phyloP scores from a whole-genome alignment of 768 basidiomycete species.

The Aureoboletus auriporus region DNA sequence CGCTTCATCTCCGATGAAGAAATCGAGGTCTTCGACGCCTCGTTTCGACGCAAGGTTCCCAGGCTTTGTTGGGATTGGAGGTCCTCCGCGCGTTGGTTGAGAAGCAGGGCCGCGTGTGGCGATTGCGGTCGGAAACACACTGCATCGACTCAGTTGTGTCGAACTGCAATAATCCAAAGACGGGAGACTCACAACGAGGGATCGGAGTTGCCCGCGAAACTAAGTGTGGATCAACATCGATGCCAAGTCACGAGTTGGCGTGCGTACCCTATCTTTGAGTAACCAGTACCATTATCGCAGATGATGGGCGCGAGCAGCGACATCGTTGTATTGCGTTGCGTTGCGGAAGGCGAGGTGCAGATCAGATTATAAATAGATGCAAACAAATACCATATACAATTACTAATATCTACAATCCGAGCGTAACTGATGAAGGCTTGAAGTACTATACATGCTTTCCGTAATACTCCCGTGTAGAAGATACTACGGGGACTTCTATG shows the following conservation, averaged over 20 bases:
- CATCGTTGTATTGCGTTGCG: background rate
- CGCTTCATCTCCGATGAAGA: slow-evolving; percentile 99
- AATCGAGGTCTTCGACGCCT: slow-evolving; percentile 95
- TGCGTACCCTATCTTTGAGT: slow-evolving; percentile 91
- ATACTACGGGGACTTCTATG: slow-evolving; percentile 14
- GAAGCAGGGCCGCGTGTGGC: slow-evolving; percentile 74
- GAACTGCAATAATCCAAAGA: slow-evolving; percentile 1
- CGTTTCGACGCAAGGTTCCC: slow-evolving; percentile 93
- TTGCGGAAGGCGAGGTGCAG: too few relatives aligned
- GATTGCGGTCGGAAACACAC: slow-evolving; percentile 98
- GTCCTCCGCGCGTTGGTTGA: slow-evolving; percentile 59
- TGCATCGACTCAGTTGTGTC: slow-evolving; percentile 24
- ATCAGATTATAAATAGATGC: too few relatives aligned
- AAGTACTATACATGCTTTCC: slow-evolving; percentile 18
- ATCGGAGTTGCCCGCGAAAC: slow-evolving; percentile 98
- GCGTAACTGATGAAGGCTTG: background rate
- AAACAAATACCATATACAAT: too few relatives aligned
- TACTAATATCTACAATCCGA: background rate
- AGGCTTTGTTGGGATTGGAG: slow-evolving; percentile 78
- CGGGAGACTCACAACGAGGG: slow-evolving; percentile 63
- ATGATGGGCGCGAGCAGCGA: slow-evolving; percentile 83
- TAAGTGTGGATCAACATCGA: slow-evolving; percentile 30
- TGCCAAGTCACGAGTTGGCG: background rate
- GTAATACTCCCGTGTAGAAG: slow-evolving; percentile 35
- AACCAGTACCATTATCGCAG: slow-evolving; percentile 97